Conservation (phyloP, 1,284 basidiomycete genomes). For the Ustilago hordei region DNA sequence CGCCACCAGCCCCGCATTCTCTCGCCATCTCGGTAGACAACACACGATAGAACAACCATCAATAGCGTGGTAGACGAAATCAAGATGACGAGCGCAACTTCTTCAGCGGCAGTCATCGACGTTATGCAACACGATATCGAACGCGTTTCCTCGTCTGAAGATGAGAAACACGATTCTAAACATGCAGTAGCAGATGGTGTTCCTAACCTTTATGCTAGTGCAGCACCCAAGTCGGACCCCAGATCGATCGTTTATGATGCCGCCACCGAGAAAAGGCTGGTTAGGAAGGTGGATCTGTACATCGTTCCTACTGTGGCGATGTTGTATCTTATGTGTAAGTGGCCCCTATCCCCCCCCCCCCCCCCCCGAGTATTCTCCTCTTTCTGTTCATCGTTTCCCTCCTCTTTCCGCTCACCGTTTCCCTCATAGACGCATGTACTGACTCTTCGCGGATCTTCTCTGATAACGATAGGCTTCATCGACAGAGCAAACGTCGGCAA, state of each 20-base stretch:
- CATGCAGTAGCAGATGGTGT: background rate
- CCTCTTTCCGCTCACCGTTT: no score
- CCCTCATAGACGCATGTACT: no score
- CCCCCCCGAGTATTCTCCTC: no score
- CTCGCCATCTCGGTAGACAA: background rate
- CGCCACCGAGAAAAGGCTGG: slow-evolving; percentile 37
- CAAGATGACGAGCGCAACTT: slow-evolving; percentile 33
- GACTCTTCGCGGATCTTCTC: background rate
- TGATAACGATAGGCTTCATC: slow-evolving; percentile 16
- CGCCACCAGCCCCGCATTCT: background rate
- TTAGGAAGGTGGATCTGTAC: slow-evolving; percentile 61
- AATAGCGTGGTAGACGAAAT: no score
- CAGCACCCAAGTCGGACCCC: slow-evolving; percentile 15
- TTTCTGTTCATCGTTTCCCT: no score
- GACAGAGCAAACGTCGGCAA: slow-evolving; percentile 61
- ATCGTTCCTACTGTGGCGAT: slow-evolving; percentile 58
- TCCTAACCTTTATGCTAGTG: slow-evolving; percentile 22
- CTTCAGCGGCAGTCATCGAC: slow-evolving; percentile 19
- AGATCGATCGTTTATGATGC: slow-evolving; percentile 71
- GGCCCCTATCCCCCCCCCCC: no score
- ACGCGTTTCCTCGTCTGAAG: slow-evolving; percentile 33
- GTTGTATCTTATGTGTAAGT: slow-evolving; percentile 43
- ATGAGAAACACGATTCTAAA: slow-evolving; percentile 34
- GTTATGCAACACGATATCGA: slow-evolving; percentile 32
- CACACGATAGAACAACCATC: background rate